phyloP scores from a whole-genome alignment of 768 basidiomycete genomes.

The Trametes cinnabarina region DNA sequence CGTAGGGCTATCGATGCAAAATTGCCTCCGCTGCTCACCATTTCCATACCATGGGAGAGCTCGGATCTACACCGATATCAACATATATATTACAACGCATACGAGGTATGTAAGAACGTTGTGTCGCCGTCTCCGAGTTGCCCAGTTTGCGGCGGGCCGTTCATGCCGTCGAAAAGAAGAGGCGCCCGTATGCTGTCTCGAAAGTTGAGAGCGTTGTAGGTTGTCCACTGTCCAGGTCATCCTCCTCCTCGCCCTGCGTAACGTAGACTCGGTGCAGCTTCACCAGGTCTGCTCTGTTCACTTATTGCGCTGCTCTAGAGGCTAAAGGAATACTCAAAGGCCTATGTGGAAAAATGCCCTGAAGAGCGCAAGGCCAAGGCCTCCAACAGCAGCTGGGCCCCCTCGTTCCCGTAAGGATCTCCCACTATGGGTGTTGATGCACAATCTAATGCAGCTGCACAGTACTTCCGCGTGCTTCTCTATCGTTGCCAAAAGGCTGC shows the following conservation, averaged over 20 bases:
- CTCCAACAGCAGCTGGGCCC: not conserved
- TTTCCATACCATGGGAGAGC: too few relatives aligned
- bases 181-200: not conserved
- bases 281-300: conserved; percentile 1
- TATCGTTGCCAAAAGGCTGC: conserved; percentile 11
- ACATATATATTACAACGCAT: too few relatives aligned
- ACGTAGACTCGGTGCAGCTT: not conserved
- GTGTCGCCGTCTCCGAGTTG: too few relatives aligned
- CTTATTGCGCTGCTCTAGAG: not conserved
- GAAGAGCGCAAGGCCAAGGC: conserved; percentile 1
- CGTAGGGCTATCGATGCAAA: too few relatives aligned
- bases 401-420: not conserved
- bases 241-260: not conserved
- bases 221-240: not conserved
- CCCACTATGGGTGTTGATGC: not conserved
- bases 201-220: not conserved
- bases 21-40: too few relatives aligned
- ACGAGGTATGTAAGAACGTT: too few relatives aligned
- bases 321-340: not conserved
- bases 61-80: too few relatives aligned
- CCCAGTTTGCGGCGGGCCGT: too few relatives aligned
- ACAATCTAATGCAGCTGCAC: not conserved
- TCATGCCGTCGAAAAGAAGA: too few relatives aligned
- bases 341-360: conserved; percentile 9
- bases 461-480: not conserved